A percentile compares a stretch with the other conserved stretches of the same genome.
phyloP scores from a whole-genome alignment of 179 eudicot species.

The Carnegiea gigantea region DNA sequence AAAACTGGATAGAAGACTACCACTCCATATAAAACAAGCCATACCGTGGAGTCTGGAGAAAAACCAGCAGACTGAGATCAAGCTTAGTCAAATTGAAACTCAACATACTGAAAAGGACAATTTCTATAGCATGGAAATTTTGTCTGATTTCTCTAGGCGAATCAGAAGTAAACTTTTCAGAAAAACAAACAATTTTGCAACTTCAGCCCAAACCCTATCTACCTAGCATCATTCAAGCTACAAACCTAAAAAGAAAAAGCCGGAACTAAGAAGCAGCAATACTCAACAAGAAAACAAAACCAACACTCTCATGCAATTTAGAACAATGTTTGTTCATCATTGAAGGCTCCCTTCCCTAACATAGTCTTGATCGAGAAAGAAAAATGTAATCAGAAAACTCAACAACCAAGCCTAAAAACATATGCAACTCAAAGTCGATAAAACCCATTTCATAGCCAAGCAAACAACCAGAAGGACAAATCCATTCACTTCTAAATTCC shows the following conservation, averaged over 20 bases:
- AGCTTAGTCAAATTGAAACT: background rate
- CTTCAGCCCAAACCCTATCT: constrained; percentile 1
- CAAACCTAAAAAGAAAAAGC: background rate
- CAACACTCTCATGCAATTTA: constrained; percentile 16
- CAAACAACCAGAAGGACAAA: background rate
- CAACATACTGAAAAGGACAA: background rate
- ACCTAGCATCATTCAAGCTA: background rate
- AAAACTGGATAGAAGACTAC: background rate
- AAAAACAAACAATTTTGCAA: background rate
- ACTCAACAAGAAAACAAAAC: background rate
- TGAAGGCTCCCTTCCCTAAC: background rate
- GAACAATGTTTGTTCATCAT: constrained; percentile 3
- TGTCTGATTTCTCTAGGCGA: background rate
- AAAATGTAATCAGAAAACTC: constrained; percentile 11
- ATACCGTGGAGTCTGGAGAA: background rate
- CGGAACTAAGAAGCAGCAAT: background rate
- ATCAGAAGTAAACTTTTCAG: background rate
- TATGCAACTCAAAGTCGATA: background rate
- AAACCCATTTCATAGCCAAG: background rate
- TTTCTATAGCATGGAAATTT: background rate
- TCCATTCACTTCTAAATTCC: background rate
- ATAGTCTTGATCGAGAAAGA: background rate
- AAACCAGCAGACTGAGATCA: background rate
- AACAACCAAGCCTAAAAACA: background rate
- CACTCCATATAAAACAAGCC: background rate